Evolutionary conservation across 2,329 filamentous ascomycete species (phyloP).

Genomic region (Cercospora citrullina): DNA sequence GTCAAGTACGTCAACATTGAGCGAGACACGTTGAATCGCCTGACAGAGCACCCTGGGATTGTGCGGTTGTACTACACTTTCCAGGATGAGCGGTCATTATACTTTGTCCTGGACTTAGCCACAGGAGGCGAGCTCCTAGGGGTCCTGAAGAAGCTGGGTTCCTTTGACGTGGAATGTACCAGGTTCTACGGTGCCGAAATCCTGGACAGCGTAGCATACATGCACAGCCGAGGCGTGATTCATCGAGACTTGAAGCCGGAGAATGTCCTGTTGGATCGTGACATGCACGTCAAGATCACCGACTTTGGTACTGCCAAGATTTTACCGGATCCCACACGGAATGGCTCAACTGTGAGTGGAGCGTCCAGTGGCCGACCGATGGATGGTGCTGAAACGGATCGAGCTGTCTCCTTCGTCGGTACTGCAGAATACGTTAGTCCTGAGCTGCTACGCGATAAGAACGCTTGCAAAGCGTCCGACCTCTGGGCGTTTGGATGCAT

Average conservation of each 20-base stretch:
- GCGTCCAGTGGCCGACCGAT: slow-evolving; percentile 49
- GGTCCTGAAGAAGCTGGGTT: slow-evolving; percentile 89
- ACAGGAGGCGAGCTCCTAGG: slow-evolving; percentile 88
- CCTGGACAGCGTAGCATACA: slow-evolving; percentile 92
- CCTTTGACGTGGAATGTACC: slow-evolving; percentile 93
- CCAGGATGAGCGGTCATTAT: slow-evolving; percentile 91
- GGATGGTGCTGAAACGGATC: slow-evolving; percentile 64
- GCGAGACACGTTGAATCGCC: slow-evolving; percentile 92
- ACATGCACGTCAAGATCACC: slow-evolving; percentile 98
- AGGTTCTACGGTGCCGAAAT: slow-evolving; percentile 95
- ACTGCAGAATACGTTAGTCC: slow-evolving; percentile 98
- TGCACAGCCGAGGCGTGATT: slow-evolving; percentile 94
- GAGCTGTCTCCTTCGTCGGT: slow-evolving; percentile 92
- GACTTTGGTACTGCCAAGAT: slow-evolving; percentile 99
- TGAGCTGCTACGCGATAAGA: slow-evolving; percentile 94
- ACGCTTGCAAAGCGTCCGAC: slow-evolving; percentile 95
- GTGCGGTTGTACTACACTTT: slow-evolving; percentile 98
- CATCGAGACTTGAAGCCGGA: slow-evolving; percentile 96
- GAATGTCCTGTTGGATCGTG: slow-evolving; percentile 89
- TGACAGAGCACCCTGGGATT: slow-evolving; percentile 95
- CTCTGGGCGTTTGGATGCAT: slow-evolving; percentile 99
- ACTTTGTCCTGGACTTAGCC: slow-evolving; percentile 94
- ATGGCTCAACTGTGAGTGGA: slow-evolving; percentile 34
- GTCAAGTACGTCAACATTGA: slow-evolving; percentile 99
- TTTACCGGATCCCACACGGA: slow-evolving; percentile 56